These are phyloP conservation scores for Tetrapisispora nanseiensis DNA, from an alignment of 805 yeast genomes.

Conservation along the genomic window DNA sequence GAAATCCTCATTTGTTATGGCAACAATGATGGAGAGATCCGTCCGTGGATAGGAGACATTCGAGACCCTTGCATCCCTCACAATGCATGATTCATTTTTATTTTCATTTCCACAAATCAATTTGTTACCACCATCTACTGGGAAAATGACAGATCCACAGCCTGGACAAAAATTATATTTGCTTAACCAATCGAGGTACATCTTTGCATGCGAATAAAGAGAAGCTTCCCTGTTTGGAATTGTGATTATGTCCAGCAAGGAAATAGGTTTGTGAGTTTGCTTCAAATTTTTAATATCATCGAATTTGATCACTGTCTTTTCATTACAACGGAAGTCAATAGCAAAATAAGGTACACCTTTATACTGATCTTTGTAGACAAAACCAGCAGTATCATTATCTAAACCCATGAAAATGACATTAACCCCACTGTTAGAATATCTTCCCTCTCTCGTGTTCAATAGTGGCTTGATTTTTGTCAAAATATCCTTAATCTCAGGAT, in stretches of 20 bases:
- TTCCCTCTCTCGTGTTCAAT: conserved; percentile 9
- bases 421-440: conserved; percentile 11
- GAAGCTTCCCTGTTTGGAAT: conserved; percentile 42
- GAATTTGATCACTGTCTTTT: conserved; percentile 3
- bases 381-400: neutral
- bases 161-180: conserved; percentile 76
- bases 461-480: neutral
- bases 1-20: conserved; percentile 54
- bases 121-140: conserved; percentile 62
- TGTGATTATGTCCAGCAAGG: conserved; percentile 8
- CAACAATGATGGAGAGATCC: conserved; percentile 80
- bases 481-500: neutral
- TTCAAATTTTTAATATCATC: neutral
- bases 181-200: conserved; percentile 75
- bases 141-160: conserved; percentile 59
- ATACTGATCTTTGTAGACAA: conserved; percentile 32
- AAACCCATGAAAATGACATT: conserved; percentile 22
- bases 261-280: neutral
- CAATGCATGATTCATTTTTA: conserved; percentile 24
- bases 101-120: conserved; percentile 35
- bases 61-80: conserved; percentile 41
- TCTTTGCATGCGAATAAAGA: conserved; percentile 68
- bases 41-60: conserved; percentile 88
- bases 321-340: conserved; percentile 36
- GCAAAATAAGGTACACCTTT: conserved; percentile 58